Conservation (phyloP, 352 stramenopile genomes). For the Globisporangium uncinulatum region DNA sequence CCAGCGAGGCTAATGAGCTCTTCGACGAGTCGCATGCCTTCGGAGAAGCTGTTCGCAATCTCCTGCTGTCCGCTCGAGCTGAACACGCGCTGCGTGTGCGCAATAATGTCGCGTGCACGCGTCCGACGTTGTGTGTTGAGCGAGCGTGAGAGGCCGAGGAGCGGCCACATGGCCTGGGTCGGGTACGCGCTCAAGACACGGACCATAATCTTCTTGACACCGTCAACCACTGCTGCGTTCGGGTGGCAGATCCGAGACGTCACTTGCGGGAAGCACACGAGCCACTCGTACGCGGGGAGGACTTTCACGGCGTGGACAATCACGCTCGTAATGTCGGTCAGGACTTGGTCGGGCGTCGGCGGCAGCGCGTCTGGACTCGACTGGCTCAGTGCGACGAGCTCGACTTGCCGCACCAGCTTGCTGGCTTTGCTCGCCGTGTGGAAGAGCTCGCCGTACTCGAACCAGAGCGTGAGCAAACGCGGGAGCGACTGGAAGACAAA, state of each 20-base stretch:
- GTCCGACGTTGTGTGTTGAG: slow-evolving; percentile 71
- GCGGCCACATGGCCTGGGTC: slow-evolving; percentile 95
- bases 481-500: slow-evolving; percentile 97
- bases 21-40: slow-evolving; percentile 89
- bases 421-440: slow-evolving; percentile 42
- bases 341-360: slow-evolving; percentile 37
- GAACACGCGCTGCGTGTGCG: slow-evolving; percentile 58
- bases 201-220: slow-evolving; percentile 93
- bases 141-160: slow-evolving; percentile 93
- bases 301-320: slow-evolving; percentile 49
- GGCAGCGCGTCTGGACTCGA: slow-evolving; percentile 20
- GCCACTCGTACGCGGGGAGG: slow-evolving; percentile 91
- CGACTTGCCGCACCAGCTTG: slow-evolving; percentile 58
- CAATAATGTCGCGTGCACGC: slow-evolving; percentile 59
- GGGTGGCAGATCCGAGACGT: slow-evolving; percentile 93
- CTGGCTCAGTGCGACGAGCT: slow-evolving; percentile 41
- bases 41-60: slow-evolving; percentile 75
- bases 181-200: slow-evolving; percentile 92
- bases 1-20: slow-evolving; percentile 93
- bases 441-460: slow-evolving; percentile 91
- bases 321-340: slow-evolving; percentile 58
- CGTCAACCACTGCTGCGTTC: slow-evolving; percentile 76
- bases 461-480: slow-evolving; percentile 96
- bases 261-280: slow-evolving; percentile 98
- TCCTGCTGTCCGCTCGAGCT: slow-evolving; percentile 54